These are phyloP conservation scores for Globisporangium cederbergense DNA, from an alignment of 352 stramenopile genomes.

Conservation along the genomic window DNA sequence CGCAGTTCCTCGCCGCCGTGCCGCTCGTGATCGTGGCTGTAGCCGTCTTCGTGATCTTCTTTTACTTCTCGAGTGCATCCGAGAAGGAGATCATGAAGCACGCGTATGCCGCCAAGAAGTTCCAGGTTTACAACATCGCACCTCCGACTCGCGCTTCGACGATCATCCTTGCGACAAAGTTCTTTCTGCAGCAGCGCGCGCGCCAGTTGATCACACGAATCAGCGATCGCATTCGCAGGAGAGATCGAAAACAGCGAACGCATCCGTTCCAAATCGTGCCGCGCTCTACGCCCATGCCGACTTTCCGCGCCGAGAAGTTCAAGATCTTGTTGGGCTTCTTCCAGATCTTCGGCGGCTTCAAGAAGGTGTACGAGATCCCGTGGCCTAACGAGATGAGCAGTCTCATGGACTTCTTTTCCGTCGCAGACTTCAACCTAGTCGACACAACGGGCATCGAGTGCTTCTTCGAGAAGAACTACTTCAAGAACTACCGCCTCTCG, in stretches of 20 bases:
- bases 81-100: slow-evolving; percentile 52
- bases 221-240: slow-evolving; percentile 3
- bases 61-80: slow-evolving; percentile 43
- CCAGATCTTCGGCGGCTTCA: slow-evolving; percentile 71
- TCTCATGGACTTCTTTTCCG: slow-evolving; percentile 66
- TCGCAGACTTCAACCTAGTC: slow-evolving; percentile 67
- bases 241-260: background rate
- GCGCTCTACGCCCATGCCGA: slow-evolving; percentile 16
- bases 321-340: slow-evolving; percentile 81
- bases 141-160: slow-evolving; percentile 9
- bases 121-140: slow-evolving; percentile 39
- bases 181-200: slow-evolving; percentile 25
- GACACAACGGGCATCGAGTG: slow-evolving; percentile 66
- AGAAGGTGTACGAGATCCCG: slow-evolving; percentile 69
- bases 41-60: slow-evolving; percentile 33
- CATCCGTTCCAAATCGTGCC: slow-evolving; percentile 45
- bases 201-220: slow-evolving; percentile 11
- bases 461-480: slow-evolving; percentile 62
- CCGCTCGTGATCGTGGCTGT: slow-evolving; percentile 32
- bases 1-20: slow-evolving; percentile 35
- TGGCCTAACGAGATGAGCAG: slow-evolving; percentile 56
- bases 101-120: slow-evolving; percentile 46
- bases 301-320: slow-evolving; percentile 63
- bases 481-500: slow-evolving; percentile 52
- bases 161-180: slow-evolving; percentile 25